These are phyloP conservation scores for Priceomyces haplophilus DNA, from an alignment of 805 yeast genomes.

Conservation along the genomic window DNA sequence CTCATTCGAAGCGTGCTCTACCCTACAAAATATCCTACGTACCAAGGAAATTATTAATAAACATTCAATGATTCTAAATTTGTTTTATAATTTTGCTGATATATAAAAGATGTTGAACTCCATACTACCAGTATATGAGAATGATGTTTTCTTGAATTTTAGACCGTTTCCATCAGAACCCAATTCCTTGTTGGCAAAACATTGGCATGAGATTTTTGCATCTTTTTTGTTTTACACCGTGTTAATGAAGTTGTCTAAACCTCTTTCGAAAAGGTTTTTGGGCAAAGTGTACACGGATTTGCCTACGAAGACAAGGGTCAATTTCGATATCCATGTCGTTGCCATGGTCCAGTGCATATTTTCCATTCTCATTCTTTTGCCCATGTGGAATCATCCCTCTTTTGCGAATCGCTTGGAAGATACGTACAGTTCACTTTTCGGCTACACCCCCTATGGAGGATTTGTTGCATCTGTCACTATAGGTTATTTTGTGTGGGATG, in stretches of 20 bases:
- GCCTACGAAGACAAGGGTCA: conserved; percentile 47
- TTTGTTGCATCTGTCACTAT: conserved; percentile 66
- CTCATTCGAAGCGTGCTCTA: background rate
- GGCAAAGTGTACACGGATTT: conserved; percentile 54
- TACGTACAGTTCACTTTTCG: conserved; percentile 47
- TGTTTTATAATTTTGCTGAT: background rate
- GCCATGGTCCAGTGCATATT: conserved; percentile 79
- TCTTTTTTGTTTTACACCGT: conserved; percentile 59
- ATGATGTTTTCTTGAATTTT: conserved; percentile 44
- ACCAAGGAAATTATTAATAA: background rate
- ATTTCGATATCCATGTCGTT: conserved; percentile 89
- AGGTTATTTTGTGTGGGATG: conserved; percentile 94
- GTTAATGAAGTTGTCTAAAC: conserved; percentile 53
- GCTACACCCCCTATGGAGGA: conserved; percentile 72
- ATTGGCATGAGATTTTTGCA: conserved; percentile 70
- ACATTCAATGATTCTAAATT: background rate
- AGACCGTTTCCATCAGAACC: conserved; percentile 49
- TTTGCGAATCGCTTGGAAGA: conserved; percentile 38
- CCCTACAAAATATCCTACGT: background rate
- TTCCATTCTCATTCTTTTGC: conserved; percentile 57
- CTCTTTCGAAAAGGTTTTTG: conserved; percentile 46
- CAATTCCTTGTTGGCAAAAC: conserved; percentile 43
- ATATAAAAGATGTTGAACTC: conserved; percentile 1
- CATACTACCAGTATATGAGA: conserved; percentile 21
- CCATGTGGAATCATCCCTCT: conserved; percentile 59